These are phyloP conservation scores for Auricularia sp. DNA, from an alignment of 768 basidiomycete genomes.

Conservation along the genomic window DNA sequence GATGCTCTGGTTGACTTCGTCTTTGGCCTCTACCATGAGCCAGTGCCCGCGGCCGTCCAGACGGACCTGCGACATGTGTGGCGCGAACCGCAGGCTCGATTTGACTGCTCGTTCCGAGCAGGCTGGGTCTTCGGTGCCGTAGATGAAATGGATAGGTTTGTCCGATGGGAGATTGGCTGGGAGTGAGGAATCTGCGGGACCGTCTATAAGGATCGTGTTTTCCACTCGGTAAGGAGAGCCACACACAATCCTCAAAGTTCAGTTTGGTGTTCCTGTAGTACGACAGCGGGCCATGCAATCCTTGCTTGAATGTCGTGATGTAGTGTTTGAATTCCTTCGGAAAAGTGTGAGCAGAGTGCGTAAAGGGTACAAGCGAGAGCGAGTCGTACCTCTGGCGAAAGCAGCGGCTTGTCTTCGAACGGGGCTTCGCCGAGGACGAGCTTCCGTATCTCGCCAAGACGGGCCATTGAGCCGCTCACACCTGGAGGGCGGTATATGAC, in stretches of 20 bases:
- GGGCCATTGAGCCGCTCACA: not conserved
- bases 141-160: conserved; percentile 51
- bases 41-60: conserved; percentile 56
- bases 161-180: conserved; percentile 32
- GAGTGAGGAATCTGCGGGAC: conserved; percentile 15
- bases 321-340: conserved; percentile 49
- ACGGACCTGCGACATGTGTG: conserved; percentile 38
- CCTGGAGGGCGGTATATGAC: not conserved
- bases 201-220: not conserved
- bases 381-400: not conserved
- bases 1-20: conserved; percentile 41
- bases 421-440: not conserved
- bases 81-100: conserved; percentile 40
- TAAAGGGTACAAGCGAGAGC: not conserved
- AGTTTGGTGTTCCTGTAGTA: conserved; percentile 57
- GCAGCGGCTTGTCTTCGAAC: not conserved
- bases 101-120: conserved; percentile 24
- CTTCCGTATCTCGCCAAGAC: not conserved
- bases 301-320: conserved; percentile 30
- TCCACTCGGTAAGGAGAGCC: not conserved
- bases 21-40: conserved; percentile 53
- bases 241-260: conserved; percentile 55
- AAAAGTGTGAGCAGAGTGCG: conserved; percentile 3
- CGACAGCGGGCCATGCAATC: conserved; percentile 63
- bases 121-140: conserved; percentile 46